Conservation (phyloP, 2,329 filamentous ascomycete species). For the Exophiala phaeomuriformis region DNA sequence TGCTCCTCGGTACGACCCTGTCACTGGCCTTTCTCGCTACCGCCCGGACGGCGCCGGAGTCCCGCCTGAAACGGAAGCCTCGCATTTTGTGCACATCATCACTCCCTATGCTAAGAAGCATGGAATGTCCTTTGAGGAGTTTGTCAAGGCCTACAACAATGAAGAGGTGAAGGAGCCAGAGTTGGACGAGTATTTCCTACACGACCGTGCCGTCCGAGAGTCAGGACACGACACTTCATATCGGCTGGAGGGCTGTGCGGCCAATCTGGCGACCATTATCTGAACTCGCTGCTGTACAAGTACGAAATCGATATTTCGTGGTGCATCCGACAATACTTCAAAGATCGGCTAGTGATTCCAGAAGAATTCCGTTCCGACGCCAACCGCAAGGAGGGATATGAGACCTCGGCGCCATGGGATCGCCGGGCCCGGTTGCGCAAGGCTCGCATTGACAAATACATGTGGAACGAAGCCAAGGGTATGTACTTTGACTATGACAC, state of each 20-base stretch:
- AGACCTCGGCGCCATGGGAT: slow-evolving; percentile 85
- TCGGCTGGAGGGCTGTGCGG: slow-evolving; percentile 79
- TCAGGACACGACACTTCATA: slow-evolving; percentile 96
- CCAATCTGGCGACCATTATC: slow-evolving; percentile 82
- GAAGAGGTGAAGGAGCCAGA: slow-evolving; percentile 72
- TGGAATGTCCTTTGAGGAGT: slow-evolving; percentile 71
- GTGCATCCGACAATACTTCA: slow-evolving; percentile 75
- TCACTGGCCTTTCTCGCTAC: slow-evolving; percentile 76
- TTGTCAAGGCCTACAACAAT: slow-evolving; percentile 81
- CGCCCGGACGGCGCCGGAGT: slow-evolving; percentile 76
- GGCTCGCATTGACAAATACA: slow-evolving; percentile 78
- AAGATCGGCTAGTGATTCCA: slow-evolving; percentile 74
- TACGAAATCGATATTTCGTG: slow-evolving; percentile 91
- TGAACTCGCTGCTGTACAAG: slow-evolving; percentile 93
- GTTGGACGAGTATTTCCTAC: slow-evolving; percentile 89
- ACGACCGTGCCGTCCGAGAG: slow-evolving; percentile 91
- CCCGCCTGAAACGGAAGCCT: slow-evolving; percentile 82
- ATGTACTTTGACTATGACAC: slow-evolving; percentile 99
- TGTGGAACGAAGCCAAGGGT: slow-evolving; percentile 85
- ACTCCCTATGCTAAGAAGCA: slow-evolving; percentile 78
- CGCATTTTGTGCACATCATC: slow-evolving; percentile 77
- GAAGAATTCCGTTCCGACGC: slow-evolving; percentile 67
- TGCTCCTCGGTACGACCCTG: slow-evolving; percentile 67
- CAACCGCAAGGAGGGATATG: slow-evolving; percentile 59
- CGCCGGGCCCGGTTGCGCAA: slow-evolving; percentile 78